These are phyloP conservation scores for Rubia yunnanensis DNA, from an alignment of 257 asterid species.

Conservation along the genomic window DNA sequence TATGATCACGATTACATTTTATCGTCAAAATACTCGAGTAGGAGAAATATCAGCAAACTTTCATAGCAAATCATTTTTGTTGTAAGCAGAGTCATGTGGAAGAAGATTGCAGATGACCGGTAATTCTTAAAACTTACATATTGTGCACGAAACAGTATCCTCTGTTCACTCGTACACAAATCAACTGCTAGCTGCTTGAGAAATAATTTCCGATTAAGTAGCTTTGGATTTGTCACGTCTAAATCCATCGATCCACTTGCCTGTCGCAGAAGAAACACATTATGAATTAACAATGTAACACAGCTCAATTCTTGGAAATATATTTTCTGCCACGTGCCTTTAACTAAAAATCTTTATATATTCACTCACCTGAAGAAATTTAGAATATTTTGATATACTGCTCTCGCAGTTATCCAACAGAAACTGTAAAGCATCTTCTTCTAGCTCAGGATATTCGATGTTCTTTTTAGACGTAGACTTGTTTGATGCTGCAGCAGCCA, in stretches of 20 bases:
- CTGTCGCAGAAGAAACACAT: slow-evolving; percentile 26
- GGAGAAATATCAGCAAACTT: background rate
- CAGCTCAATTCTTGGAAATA: background rate
- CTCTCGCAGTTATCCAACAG: slow-evolving; percentile 68
- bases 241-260: slow-evolving; percentile 86
- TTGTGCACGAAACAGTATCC: slow-evolving; percentile 87
- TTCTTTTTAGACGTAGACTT: slow-evolving; percentile 55
- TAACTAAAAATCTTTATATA: background rate
- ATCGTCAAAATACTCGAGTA: background rate
- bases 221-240: slow-evolving; percentile 87
- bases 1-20: background rate
- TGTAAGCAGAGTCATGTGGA: background rate
- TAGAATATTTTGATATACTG: slow-evolving; percentile 77
- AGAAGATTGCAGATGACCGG: background rate
- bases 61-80: background rate
- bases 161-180: slow-evolving; percentile 65
- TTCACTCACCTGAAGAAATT: slow-evolving; percentile 74
- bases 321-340: background rate
- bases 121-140: slow-evolving; percentile 42
- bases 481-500: slow-evolving; percentile 91
- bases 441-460: slow-evolving; percentile 52
- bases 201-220: slow-evolving; percentile 69
- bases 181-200: slow-evolving; percentile 91
- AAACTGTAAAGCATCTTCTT: slow-evolving; percentile 77
- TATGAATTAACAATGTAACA: background rate